Evolutionary conservation across 331 rosid genomes (phyloP).

Genomic region (Pyracantha coccinea): DNA sequence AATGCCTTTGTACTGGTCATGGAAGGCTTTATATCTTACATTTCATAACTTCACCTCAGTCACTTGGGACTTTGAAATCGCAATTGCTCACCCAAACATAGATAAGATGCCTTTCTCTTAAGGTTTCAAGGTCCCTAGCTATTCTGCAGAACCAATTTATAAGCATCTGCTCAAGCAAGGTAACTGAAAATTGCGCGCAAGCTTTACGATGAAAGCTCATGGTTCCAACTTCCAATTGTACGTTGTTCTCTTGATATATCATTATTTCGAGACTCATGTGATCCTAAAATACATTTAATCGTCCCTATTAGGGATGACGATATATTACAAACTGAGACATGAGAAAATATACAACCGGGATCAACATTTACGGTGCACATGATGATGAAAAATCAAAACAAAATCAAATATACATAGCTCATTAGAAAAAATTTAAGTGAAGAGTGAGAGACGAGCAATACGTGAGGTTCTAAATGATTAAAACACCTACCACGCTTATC

Average conservation of each 20-base stretch:
- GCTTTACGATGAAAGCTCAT: neutral
- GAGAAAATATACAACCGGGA: constrained; percentile 25
- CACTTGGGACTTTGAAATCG: no score
- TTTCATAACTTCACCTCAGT: no score
- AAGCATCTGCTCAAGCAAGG: neutral
- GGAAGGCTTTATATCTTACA: no score
- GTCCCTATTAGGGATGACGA: constrained; percentile 20
- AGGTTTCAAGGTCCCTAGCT: neutral
- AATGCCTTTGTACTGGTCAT: no score
- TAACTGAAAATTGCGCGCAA: neutral
- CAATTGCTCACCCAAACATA: no score
- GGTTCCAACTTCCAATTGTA: neutral
- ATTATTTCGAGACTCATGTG: constrained; percentile 4
- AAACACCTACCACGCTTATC: neutral
- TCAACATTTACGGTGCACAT: constrained; percentile 16
- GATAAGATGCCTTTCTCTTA: no score
- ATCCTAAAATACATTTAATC: constrained; percentile 35
- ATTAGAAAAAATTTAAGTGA: constrained; percentile 7
- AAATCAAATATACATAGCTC: constrained; percentile 33
- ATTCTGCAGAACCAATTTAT: neutral
- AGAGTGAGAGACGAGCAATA: constrained; percentile 2
- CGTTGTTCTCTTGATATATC: constrained; percentile 1
- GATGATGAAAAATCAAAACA: constrained; percentile 15
- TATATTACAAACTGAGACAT: constrained; percentile 32
- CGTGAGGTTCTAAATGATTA: neutral